phyloP scores from a whole-genome alignment of 2,329 filamentous ascomycete genomes.

The Talaromyces sp. region DNA sequence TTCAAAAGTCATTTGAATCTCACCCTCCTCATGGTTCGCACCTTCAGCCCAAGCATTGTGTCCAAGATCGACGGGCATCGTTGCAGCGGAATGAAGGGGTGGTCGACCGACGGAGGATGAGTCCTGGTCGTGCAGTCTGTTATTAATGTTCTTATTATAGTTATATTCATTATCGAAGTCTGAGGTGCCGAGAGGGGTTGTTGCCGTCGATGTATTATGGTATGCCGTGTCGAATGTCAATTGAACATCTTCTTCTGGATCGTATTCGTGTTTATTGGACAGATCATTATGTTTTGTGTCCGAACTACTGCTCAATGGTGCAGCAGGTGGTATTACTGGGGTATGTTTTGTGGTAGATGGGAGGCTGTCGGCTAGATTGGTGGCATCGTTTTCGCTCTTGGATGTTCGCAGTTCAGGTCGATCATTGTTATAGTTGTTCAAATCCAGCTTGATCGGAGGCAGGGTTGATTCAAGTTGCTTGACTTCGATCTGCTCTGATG shows the following conservation, averaged over 20 bases:
- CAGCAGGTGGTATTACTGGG: neutral
- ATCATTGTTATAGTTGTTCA: conserved; percentile 33
- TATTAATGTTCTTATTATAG: conserved; percentile 12
- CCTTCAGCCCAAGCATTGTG: conserved; percentile 68
- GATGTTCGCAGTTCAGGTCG: conserved; percentile 36
- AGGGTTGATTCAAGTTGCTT: conserved; percentile 83
- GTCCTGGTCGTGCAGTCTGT: neutral
- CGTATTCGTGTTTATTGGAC: neutral
- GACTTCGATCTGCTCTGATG: conserved; percentile 65
- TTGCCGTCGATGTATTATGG: conserved; percentile 34
- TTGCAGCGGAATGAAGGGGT: conserved; percentile 31
- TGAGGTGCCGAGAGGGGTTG: neutral
- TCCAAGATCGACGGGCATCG: conserved; percentile 31
- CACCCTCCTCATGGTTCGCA: conserved; percentile 59
- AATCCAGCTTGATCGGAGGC: conserved; percentile 79
- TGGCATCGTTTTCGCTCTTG: conserved; percentile 38
- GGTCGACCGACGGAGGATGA: conserved; percentile 23
- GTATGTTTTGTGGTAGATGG: conserved; percentile 20
- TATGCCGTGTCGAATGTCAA: conserved; percentile 71
- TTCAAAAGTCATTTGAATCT: conserved; percentile 80
- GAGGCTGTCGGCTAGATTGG: conserved; percentile 21
- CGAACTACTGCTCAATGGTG: neutral
- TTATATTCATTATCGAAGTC: conserved; percentile 18
- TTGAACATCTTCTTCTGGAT: conserved; percentile 45
- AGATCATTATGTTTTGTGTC: neutral